phyloP scores from a whole-genome alignment of 208 protist species.

The Leishmania amazonensis region DNA sequence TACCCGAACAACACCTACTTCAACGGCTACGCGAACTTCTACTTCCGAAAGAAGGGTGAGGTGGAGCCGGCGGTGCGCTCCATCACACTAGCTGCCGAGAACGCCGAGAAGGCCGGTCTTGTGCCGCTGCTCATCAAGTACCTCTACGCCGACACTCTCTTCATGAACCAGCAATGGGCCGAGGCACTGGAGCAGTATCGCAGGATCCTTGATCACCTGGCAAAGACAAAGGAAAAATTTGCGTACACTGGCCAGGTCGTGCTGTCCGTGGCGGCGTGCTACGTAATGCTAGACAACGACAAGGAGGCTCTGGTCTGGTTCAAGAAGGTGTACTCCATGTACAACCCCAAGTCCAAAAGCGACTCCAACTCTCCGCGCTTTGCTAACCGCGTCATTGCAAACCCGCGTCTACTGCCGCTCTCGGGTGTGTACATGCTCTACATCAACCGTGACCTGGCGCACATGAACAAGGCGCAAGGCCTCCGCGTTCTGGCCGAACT shows the following conservation, averaged over 20 bases:
- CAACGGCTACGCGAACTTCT: constrained; percentile 92
- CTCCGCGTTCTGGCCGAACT: constrained; percentile 69
- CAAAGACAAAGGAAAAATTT: constrained; percentile 76
- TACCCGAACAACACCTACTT: constrained; percentile 92
- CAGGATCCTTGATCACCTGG: constrained; percentile 67
- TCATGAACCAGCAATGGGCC: constrained; percentile 89
- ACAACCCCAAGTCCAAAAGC: constrained; percentile 91
- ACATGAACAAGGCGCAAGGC: constrained; percentile 88
- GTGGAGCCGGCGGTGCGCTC: constrained; percentile 64
- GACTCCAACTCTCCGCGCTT: constrained; percentile 91
- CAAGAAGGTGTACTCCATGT: constrained; percentile 83
- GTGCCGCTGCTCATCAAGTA: constrained; percentile 87
- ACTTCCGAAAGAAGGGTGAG: constrained; percentile 88
- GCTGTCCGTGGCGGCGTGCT: constrained; percentile 79
- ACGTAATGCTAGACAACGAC: constrained; percentile 82
- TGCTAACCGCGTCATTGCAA: constrained; percentile 69
- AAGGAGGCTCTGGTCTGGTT: constrained; percentile 69
- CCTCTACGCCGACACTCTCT: constrained; percentile 90
- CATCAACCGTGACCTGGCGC: constrained; percentile 90
- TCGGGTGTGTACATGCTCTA: constrained; percentile 90
- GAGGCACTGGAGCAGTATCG: constrained; percentile 68
- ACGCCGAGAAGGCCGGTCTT: constrained; percentile 71
- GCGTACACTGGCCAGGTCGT: constrained; percentile 90
- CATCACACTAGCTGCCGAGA: constrained; percentile 75
- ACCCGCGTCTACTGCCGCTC: constrained; percentile 74